These are phyloP conservation scores for Funneliformis caledonium DNA, from an alignment of 371 early-diverging fungal genomes.

Conservation along the genomic window DNA sequence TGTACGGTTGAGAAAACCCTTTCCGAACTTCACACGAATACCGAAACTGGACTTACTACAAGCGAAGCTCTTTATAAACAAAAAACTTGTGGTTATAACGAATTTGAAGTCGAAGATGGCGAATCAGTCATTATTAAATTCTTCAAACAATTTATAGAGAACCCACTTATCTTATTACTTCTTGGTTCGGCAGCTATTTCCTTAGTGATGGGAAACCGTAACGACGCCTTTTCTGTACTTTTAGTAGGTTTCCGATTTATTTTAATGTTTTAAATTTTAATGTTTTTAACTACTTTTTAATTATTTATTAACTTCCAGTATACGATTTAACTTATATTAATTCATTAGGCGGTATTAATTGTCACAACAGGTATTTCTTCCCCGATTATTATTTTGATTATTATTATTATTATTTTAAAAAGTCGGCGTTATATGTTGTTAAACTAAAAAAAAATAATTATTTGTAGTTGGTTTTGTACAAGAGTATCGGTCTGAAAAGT, in stretches of 20 bases:
- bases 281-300: conserved; percentile 19
- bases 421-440: neutral
- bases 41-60: conserved; percentile 56
- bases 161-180: conserved; percentile 87
- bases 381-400: neutral
- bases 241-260: conserved; percentile 61
- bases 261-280: conserved; percentile 19
- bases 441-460: neutral
- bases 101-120: conserved; percentile 63
- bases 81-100: conserved; percentile 66
- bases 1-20: conserved; percentile 60
- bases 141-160: conserved; percentile 60
- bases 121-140: conserved; percentile 71
- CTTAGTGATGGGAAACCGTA: conserved; percentile 83
- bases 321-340: neutral
- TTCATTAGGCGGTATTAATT: conserved; percentile 77
- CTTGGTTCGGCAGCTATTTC: conserved; percentile 88
- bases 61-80: conserved; percentile 60
- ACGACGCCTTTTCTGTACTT: conserved; percentile 94
- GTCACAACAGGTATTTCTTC: conserved; percentile 74
- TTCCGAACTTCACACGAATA: conserved; percentile 57
- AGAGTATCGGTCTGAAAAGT: conserved; percentile 87
- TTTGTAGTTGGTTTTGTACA: conserved; percentile 87
- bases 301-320: neutral
- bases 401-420: neutral